These are phyloP conservation scores for Eimeria necatrix DNA, from an alignment of 169 alveolate species.

Conservation along the genomic window DNA sequence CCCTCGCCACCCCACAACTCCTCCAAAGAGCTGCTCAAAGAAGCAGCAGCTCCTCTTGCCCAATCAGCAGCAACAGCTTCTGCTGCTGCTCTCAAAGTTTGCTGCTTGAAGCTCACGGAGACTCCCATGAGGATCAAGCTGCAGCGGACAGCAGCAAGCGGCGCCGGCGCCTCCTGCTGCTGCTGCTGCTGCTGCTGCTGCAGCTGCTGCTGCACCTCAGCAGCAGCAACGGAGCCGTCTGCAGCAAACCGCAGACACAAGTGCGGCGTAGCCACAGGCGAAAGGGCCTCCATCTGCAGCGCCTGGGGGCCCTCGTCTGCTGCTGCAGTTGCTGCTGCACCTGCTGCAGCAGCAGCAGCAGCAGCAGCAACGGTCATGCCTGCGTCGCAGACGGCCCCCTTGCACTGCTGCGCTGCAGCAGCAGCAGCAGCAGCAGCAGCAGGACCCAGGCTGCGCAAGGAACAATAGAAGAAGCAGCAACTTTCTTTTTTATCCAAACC, in stretches of 20 bases:
- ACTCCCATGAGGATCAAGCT: background rate
- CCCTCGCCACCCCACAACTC: background rate
- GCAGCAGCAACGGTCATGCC: slow-evolving; percentile 17
- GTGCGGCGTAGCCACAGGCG: background rate
- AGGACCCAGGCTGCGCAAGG: background rate
- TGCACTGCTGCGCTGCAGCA: background rate
- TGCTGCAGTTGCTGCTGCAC: background rate
- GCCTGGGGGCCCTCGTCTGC: background rate
- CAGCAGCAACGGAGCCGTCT: slow-evolving; percentile 3
- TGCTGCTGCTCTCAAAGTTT: background rate
- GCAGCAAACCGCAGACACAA: background rate
- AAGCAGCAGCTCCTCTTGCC: background rate
- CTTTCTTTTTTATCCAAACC: background rate
- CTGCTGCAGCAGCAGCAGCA: slow-evolving; percentile 5
- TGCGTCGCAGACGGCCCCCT: background rate
- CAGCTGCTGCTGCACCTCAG: background rate
- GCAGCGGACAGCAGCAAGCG: background rate
- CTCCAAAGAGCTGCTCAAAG: slow-evolving; percentile 11
- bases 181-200: background rate
- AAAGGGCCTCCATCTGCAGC: background rate
- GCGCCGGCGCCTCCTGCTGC: background rate
- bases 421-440: background rate
- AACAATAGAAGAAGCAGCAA: background rate
- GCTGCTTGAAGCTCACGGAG: background rate
- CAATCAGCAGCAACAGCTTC: background rate